These are phyloP conservation scores for Talaromyces marneffei DNA, from an alignment of 2,329 filamentous ascomycete species.

Conservation along the genomic window DNA sequence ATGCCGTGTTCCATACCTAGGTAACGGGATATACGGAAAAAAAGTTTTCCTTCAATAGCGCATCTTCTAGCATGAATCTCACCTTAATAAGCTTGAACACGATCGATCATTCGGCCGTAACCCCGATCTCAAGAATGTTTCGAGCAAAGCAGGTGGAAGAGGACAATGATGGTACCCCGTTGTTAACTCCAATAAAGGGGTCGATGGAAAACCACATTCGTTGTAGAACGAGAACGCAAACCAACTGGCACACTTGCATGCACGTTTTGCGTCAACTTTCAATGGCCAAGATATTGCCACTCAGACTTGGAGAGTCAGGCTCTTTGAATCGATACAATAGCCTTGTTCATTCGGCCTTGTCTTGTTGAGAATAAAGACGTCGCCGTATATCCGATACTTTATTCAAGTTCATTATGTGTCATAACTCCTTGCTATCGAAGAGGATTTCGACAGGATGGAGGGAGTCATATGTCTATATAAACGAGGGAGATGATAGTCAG, in stretches of 20 bases:
- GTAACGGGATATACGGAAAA: background rate
- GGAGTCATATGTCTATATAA: background rate
- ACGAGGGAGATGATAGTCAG: background rate
- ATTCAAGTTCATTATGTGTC: too few species aligned
- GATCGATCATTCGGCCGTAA: background rate
- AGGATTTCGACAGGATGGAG: background rate
- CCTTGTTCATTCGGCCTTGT: background rate
- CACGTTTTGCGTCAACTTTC: background rate
- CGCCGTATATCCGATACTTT: background rate
- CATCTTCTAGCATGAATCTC: background rate
- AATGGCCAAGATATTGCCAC: background rate
- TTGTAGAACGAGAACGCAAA: background rate
- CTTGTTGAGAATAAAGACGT: background rate
- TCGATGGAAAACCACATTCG: background rate
- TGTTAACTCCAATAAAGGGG: background rate
- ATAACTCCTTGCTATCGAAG: background rate
- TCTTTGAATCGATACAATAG: background rate
- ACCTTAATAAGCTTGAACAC: too few species aligned
- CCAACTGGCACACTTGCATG: too few species aligned
- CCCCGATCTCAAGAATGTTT: background rate
- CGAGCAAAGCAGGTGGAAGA: background rate
- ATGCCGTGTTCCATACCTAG: background rate
- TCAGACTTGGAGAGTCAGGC: background rate
- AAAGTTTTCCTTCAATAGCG: background rate
- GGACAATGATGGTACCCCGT: too few species aligned